Evolutionary conservation across 331 rosid species (phyloP).

Genomic region (Rhamnella rubrinervis): DNA sequence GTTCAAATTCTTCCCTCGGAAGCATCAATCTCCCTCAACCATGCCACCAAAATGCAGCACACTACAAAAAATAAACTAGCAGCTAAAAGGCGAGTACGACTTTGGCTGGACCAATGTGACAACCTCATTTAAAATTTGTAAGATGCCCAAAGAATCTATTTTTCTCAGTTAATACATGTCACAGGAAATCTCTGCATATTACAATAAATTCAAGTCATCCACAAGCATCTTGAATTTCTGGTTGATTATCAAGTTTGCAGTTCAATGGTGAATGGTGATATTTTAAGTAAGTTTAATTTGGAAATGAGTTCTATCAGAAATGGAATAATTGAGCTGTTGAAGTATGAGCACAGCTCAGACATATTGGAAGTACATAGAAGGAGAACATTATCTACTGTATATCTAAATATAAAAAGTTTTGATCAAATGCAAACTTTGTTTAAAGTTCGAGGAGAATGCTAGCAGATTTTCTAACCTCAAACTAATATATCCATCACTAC

Average conservation of each 20-base stretch:
- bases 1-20: no score
- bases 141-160: no score
- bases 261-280: neutral
- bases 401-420: neutral
- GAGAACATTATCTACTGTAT: neutral
- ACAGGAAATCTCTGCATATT: neutral
- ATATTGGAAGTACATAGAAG: neutral
- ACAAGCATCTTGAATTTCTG: neutral
- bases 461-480: neutral
- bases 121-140: no score
- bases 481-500: no score
- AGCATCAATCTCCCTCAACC: no score
- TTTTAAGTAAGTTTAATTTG: neutral
- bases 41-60: no score
- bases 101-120: no score
- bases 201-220: neutral
- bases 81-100: no score
- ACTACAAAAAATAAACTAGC: no score
- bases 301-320: neutral
- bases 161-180: neutral
- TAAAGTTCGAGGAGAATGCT: neutral
- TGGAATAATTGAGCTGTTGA: neutral
- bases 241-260: neutral
- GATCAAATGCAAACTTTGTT: neutral
- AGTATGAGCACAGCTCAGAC: neutral